Base-by-base conservation (phyloP, 75 land plant species). In the Selaginella moellendorffii region DNA sequence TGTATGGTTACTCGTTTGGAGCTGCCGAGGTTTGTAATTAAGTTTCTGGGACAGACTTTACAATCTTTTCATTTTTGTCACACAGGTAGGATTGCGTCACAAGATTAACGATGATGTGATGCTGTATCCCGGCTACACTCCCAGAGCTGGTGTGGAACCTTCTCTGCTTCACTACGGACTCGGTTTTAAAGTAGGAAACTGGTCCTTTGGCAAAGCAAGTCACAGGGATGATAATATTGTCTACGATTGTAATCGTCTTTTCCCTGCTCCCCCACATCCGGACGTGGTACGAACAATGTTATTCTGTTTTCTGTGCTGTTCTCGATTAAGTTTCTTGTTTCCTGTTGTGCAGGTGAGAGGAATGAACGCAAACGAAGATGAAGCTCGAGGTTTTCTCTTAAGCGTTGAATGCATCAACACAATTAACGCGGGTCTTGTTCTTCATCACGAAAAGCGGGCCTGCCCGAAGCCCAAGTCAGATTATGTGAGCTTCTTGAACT, bases 1-100 rank as follows among this genome's bases (percentile, higher is more conserved):
- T 92, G 97, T 92, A 92, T 75, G 97, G 97, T 17, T 92, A 92
- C 68, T 88, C 97, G 52, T 92, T 92, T 74, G 97, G 97, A 51
- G 97, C 97, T 63, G 86, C 97, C 27, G 97, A 92, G 73, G 97
- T 92, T 56, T 64, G 74, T 62, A 24, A n/a, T n/a, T n/a, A n/a
- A n/a, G n/a, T n/a, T n/a, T n/a, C n/a, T n/a, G n/a, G n/a, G n/a
- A n/a, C n/a, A n/a, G n/a, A n/a, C n/a, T n/a, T 36, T 36, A 36
- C 14, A 36, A 36, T 36, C 5, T 36, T 36, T 36, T 36, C 46
- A 5, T 5, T 36, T 69, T 19, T 20, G 74, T n/a, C 69, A 18
- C 19, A 61, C 79, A 92, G 97, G 95, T 81, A 2, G 97, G 97
- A 53, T 81, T 92, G 51, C 79, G 71, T 17, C 97, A 92, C 69